These are phyloP conservation scores for Botryotinia calthae DNA, from an alignment of 2,329 filamentous ascomycete genomes.

Conservation along the genomic window DNA sequence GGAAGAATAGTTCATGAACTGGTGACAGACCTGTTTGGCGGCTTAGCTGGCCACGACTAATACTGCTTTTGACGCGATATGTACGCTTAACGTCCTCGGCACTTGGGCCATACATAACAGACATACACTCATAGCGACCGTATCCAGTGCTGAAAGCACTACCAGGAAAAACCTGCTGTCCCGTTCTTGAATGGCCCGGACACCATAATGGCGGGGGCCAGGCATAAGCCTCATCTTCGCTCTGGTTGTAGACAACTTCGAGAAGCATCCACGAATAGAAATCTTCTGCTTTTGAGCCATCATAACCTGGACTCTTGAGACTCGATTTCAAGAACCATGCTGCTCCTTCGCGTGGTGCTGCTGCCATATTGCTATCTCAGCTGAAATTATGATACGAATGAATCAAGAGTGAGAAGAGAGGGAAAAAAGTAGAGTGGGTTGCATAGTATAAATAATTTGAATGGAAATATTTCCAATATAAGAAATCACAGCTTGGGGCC, in stretches of 20 bases:
- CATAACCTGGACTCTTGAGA: constrained; percentile 4
- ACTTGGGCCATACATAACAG: constrained; percentile 2
- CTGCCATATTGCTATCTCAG: not conserved
- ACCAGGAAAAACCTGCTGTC: not conserved
- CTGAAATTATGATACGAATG: not conserved
- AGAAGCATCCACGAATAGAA: constrained; percentile 7
- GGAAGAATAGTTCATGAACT: no score
- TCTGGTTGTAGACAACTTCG: not conserved
- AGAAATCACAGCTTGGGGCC: not conserved
- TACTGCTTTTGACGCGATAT: constrained; percentile 1
- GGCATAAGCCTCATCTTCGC: not conserved
- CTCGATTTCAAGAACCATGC: constrained; percentile 13
- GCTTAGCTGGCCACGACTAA: not conserved
- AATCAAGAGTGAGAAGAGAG: not conserved
- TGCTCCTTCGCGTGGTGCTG: constrained; percentile 1
- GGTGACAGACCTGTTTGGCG: not conserved
- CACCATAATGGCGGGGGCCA: not conserved
- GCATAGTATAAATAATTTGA: not conserved
- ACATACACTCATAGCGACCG: constrained; percentile 2
- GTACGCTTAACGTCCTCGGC: constrained; percentile 4
- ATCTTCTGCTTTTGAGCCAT: constrained; percentile 5
- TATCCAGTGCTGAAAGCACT: not conserved
- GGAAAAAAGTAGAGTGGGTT: not conserved
- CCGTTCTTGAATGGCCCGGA: not conserved
- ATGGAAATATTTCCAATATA: constrained; percentile 2